Conservation (phyloP, 208 protist species). For the Leishmania turanica region DNA sequence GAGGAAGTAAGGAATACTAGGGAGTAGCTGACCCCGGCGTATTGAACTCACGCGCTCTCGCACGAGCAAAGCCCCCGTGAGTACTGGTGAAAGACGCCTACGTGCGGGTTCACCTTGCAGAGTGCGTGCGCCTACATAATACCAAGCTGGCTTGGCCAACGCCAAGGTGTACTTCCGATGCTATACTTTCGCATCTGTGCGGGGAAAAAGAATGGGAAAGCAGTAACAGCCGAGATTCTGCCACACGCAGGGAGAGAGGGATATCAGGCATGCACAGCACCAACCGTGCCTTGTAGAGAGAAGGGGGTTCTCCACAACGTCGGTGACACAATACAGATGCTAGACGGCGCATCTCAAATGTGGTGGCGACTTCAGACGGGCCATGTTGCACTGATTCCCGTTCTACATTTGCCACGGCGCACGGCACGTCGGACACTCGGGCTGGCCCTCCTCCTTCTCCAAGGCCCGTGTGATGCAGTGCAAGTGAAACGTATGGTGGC, state of each 20-base stretch:
- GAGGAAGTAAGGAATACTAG: background rate
- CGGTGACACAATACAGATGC: background rate
- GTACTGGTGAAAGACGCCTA: background rate
- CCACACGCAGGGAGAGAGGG: background rate
- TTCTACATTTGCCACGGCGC: slow-evolving; percentile 73
- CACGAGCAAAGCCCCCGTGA: background rate
- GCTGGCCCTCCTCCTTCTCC: slow-evolving; percentile 52
- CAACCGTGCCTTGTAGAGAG: background rate
- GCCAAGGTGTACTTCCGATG: background rate
- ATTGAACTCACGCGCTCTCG: background rate
- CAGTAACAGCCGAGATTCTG: background rate
- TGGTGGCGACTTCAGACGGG: background rate
- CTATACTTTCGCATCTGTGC: background rate
- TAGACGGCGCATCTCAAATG: background rate
- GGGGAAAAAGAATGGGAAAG: background rate
- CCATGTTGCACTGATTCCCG: background rate
- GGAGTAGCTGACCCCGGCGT: background rate
- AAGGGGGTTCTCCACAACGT: background rate
- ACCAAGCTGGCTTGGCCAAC: background rate
- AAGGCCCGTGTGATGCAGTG: slow-evolving; percentile 98
- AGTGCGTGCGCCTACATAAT: background rate
- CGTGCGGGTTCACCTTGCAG: background rate
- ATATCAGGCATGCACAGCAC: background rate
- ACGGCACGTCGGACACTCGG: slow-evolving; percentile 84
- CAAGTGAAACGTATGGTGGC: slow-evolving; percentile 99